A percentile compares a stretch with the other conserved stretches of the same genome.
Conservation (phyloP, 2,329 filamentous ascomycete species). For the Tolypocladium inflatum region DNA sequence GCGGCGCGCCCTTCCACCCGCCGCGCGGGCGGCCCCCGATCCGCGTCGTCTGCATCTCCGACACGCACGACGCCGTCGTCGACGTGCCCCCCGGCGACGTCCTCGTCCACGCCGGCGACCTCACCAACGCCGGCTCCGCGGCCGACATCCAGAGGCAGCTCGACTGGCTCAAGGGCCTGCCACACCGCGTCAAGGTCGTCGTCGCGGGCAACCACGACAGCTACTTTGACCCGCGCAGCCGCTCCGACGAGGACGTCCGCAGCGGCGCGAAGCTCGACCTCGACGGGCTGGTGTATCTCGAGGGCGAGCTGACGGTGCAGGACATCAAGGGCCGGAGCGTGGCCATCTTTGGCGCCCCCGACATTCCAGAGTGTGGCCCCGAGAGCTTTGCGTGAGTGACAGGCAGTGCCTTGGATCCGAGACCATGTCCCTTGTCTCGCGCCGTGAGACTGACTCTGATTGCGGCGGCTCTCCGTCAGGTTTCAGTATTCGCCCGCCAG, state of each 20-base stretch:
- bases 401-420: background rate
- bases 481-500: conserved; percentile 63
- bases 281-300: conserved; percentile 63
- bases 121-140: conserved; percentile 63
- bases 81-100: conserved; percentile 68
- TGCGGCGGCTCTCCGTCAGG: conserved; percentile 20
- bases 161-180: conserved; percentile 68
- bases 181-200: conserved; percentile 71
- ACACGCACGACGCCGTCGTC: conserved; percentile 65
- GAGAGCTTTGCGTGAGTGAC: conserved; percentile 48
- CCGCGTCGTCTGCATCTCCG: conserved; percentile 78
- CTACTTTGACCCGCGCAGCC: conserved; percentile 63
- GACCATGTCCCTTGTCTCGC: background rate
- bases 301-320: conserved; percentile 57
- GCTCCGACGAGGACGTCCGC: conserved; percentile 45
- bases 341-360: conserved; percentile 67
- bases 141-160: conserved; percentile 72
- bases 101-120: conserved; percentile 82
- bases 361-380: conserved; percentile 69
- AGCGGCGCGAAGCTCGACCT: conserved; percentile 49
- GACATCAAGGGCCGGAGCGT: conserved; percentile 48
- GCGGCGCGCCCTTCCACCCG: conserved; percentile 53
- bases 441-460: background rate
- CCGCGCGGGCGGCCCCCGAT: conserved; percentile 47
- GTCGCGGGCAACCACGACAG: conserved; percentile 86